Evolutionary conservation across 371 early-diverging fungal genomes (phyloP).

Genomic region (Batkoa obscura): DNA sequence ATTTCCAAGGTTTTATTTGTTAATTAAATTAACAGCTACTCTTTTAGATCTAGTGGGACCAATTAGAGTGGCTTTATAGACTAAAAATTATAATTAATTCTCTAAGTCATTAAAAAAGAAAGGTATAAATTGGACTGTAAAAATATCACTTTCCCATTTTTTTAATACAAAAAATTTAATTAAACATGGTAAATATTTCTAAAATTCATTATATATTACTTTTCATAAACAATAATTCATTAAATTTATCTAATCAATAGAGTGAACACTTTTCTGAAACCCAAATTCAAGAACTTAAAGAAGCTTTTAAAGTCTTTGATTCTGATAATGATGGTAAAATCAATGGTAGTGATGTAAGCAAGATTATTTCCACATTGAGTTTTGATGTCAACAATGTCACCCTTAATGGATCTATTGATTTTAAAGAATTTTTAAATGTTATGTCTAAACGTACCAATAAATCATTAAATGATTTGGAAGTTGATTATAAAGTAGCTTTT

Average conservation of each 20-base stretch:
- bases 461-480: slow-evolving; percentile 3
- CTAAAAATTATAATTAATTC: no score
- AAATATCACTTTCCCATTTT: no score
- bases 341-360: background rate
- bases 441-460: slow-evolving; percentile 1
- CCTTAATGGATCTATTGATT: background rate
- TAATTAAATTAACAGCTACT: no score
- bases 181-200: no score
- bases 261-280: slow-evolving; percentile 5
- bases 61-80: no score
- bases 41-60: no score
- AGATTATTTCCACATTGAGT: background rate
- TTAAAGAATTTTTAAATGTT: background rate
- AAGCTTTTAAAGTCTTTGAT: slow-evolving; percentile 1
- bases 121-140: no score
- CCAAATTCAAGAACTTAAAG: slow-evolving; percentile 5
- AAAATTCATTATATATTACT: no score
- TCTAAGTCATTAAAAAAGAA: no score
- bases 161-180: no score
- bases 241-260: background rate
- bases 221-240: no score
- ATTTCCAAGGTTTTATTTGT: no score
- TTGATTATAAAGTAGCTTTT: slow-evolving; percentile 6
- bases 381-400: background rate
- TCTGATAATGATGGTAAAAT: slow-evolving; percentile 1